These are phyloP conservation scores for Hypoxylon trugodes DNA, from an alignment of 495 filamentous ascomycete genomes.

Conservation along the genomic window DNA sequence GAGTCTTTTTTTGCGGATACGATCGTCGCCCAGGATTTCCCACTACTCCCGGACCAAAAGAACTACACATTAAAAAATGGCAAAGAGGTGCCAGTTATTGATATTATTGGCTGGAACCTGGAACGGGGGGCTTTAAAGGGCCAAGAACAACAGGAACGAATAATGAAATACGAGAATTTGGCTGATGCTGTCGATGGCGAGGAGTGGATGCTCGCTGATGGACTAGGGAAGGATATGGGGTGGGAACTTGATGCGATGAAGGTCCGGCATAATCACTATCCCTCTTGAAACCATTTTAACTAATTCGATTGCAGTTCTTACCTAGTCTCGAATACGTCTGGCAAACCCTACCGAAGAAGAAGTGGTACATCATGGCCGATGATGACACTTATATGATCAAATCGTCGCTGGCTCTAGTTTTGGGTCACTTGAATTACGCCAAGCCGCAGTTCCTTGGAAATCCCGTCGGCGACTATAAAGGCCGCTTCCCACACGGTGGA, in stretches of 20 bases:
- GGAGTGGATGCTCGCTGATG: constrained; percentile 46
- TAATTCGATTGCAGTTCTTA: constrained; percentile 47
- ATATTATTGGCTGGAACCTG: constrained; percentile 49
- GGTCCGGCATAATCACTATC: constrained; percentile 36
- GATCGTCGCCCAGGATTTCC: constrained; percentile 54
- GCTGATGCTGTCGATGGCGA: constrained; percentile 46
- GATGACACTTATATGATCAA: constrained; percentile 59
- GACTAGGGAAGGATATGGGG: constrained; percentile 48
- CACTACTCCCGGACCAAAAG: constrained; percentile 32
- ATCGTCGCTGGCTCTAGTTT: constrained; percentile 48
- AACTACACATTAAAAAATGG: constrained; percentile 37
- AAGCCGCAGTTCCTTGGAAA: constrained; percentile 59
- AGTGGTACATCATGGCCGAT: constrained; percentile 59
- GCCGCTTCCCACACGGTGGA: constrained; percentile 59
- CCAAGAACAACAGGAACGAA: constrained; percentile 36
- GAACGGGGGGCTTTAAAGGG: constrained; percentile 37
- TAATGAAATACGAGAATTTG: constrained; percentile 50
- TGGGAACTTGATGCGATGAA: constrained; percentile 62
- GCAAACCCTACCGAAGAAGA: constrained; percentile 52
- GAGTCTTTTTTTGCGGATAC: constrained; percentile 43
- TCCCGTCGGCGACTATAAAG: constrained; percentile 56
- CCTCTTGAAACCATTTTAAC: not conserved
- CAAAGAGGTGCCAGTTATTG: constrained; percentile 43
- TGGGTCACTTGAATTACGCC: constrained; percentile 50
- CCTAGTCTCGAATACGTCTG: constrained; percentile 54